Conservation (phyloP, 176 grass and related monocot genomes). For the Zea luxurians region DNA sequence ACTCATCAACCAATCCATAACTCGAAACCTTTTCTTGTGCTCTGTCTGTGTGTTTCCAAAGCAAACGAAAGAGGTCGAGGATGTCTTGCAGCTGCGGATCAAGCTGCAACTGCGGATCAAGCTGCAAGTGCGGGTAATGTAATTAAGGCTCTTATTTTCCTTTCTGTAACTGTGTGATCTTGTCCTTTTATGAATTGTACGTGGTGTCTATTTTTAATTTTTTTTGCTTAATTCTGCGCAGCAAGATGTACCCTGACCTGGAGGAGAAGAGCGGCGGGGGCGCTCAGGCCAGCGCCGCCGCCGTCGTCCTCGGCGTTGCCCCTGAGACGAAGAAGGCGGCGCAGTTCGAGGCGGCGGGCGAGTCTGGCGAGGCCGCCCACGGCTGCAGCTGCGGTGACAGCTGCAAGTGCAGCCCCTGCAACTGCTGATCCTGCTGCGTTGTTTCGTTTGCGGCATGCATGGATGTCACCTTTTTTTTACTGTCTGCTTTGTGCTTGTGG, state of each 20-base stretch:
- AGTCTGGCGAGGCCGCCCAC: slow-evolving; percentile 32
- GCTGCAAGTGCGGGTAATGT: slow-evolving; percentile 41
- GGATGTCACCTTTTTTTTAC: too few relatives aligned
- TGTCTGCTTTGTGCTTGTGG: too few relatives aligned
- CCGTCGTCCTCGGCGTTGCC: slow-evolving; percentile 35
- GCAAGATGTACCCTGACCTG: slow-evolving; percentile 58
- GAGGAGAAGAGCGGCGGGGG: slow-evolving; percentile 39
- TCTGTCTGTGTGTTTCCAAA: too few relatives aligned
- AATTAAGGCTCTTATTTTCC: too few relatives aligned
- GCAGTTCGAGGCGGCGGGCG: slow-evolving; percentile 27
- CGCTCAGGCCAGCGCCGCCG: slow-evolving; percentile 32
- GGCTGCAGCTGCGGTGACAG: slow-evolving; percentile 43
- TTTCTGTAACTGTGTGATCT: too few relatives aligned
- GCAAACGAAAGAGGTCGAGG: not conserved
- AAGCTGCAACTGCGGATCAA: slow-evolving; percentile 39
- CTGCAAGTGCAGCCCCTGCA: slow-evolving; percentile 56
- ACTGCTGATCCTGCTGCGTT: slow-evolving; percentile 18
- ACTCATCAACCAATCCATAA: too few relatives aligned
- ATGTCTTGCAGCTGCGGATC: slow-evolving; percentile 59
- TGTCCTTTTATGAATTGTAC: too few relatives aligned
- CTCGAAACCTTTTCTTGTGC: too few relatives aligned
- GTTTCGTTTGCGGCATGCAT: too few relatives aligned
- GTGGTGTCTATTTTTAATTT: too few relatives aligned
- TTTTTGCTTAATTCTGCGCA: not conserved
- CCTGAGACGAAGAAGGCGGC: slow-evolving; percentile 28